Evolutionary conservation across 1,284 basidiomycete species (phyloP).

Genomic region (Ceratobasidium papillatum): DNA sequence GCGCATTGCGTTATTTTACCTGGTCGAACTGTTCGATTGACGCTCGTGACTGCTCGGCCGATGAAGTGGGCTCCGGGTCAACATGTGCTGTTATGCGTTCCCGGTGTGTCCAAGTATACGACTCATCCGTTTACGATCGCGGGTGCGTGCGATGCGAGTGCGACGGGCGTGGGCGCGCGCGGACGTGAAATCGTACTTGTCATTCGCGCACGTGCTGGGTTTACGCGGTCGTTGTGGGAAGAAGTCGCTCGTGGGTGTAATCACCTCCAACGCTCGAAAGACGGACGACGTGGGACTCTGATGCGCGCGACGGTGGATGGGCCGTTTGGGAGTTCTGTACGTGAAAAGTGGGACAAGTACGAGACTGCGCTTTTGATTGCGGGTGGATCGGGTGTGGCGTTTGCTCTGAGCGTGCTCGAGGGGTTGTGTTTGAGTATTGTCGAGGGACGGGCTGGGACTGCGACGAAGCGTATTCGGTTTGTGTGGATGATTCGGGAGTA

Average conservation of each 20-base stretch:
- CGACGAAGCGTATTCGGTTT: slow-evolving; percentile 72
- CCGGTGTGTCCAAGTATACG: slow-evolving; percentile 71
- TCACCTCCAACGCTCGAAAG: slow-evolving; percentile 51
- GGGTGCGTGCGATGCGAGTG: slow-evolving; percentile 65
- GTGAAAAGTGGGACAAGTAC: slow-evolving; percentile 72
- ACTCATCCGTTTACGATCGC: slow-evolving; percentile 87
- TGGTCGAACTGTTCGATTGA: slow-evolving; percentile 78
- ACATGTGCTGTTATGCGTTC: slow-evolving; percentile 78
- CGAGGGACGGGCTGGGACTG: slow-evolving; percentile 59
- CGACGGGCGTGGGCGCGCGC: slow-evolving; percentile 53
- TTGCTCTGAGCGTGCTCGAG: slow-evolving; percentile 77
- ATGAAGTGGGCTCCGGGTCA: slow-evolving; percentile 81
- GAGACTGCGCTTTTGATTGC: slow-evolving; percentile 75
- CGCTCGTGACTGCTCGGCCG: slow-evolving; percentile 68
- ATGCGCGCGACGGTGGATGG: slow-evolving; percentile 76
- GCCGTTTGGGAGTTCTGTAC: slow-evolving; percentile 77
- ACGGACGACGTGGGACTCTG: slow-evolving; percentile 60
- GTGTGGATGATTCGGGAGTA: slow-evolving; percentile 88
- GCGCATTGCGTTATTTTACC: slow-evolving; percentile 81
- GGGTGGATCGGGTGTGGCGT: slow-evolving; percentile 84
- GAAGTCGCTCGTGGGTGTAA: slow-evolving; percentile 53
- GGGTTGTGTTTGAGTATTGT: slow-evolving; percentile 72
- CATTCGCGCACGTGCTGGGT: slow-evolving; percentile 78
- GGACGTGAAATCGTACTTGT: slow-evolving; percentile 75
- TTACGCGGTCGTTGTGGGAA: slow-evolving; percentile 80